Evolutionary conservation across 2,329 filamentous ascomycete species (phyloP).

Genomic region (Laburnicola sp.): DNA sequence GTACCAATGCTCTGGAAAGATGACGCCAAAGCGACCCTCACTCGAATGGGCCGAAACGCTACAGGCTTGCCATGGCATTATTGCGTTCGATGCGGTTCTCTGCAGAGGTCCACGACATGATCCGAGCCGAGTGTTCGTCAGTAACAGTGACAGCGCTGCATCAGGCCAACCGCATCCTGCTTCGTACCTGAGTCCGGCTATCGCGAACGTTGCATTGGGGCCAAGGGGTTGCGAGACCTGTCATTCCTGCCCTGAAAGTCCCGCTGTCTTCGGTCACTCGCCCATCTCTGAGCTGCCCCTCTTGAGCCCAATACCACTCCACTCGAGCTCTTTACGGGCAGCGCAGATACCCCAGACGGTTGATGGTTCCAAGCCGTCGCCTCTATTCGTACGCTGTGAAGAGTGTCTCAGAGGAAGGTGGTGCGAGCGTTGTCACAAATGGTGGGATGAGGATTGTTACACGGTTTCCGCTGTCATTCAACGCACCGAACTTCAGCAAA

Average conservation of each 20-base stretch:
- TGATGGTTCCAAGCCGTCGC: constrained; percentile 48
- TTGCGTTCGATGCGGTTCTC: constrained; percentile 83
- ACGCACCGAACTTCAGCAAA: constrained; percentile 46
- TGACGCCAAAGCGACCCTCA: constrained; percentile 60
- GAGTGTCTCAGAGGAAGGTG: constrained; percentile 82
- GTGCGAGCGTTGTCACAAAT: constrained; percentile 82
- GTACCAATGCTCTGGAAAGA: constrained; percentile 53
- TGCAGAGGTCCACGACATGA: constrained; percentile 78
- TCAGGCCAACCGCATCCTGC: constrained; percentile 32
- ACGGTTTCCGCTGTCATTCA: constrained; percentile 44
- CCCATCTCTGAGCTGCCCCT: constrained; percentile 67
- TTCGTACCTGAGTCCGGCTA: constrained; percentile 56
- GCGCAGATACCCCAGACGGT: constrained; percentile 61
- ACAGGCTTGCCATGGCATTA: constrained; percentile 72
- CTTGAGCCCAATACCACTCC: constrained; percentile 73
- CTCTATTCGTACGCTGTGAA: constrained; percentile 73
- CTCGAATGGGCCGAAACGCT: constrained; percentile 76
- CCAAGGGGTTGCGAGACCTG: constrained; percentile 74
- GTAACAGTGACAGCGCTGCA: constrained; percentile 24
- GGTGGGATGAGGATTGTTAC: constrained; percentile 90
- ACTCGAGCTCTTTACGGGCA: constrained; percentile 66
- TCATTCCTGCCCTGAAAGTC: constrained; percentile 73
- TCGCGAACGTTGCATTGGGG: constrained; percentile 74
- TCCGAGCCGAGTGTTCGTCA: constrained; percentile 44
- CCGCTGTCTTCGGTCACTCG: constrained; percentile 64